Percentiles rank a stretch among this genome's conserved stretches.
Conservation (phyloP, 345 rosid species). For the Brassica nigra region DNA sequence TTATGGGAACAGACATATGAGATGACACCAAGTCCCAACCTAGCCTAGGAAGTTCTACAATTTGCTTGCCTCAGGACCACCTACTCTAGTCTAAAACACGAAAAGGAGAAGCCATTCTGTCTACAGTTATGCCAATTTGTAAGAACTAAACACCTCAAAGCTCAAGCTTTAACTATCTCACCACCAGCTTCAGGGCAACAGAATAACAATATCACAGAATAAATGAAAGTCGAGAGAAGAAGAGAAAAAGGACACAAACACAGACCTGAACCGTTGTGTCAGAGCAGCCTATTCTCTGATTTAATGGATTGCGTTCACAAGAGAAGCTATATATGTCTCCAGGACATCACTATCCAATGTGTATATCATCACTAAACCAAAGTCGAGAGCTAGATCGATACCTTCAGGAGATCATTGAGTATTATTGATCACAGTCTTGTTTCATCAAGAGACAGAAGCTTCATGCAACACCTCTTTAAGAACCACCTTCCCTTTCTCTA, state of each 20-base stretch:
- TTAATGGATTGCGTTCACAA: too few species aligned
- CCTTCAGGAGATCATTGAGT: too few species aligned
- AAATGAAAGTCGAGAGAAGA: background rate
- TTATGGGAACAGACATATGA: constrained; percentile 4
- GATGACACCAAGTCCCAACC: constrained; percentile 5
- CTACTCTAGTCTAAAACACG: background rate
- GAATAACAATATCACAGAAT: background rate
- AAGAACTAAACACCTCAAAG: constrained; percentile 11
- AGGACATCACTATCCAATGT: too few species aligned
- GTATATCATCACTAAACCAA: too few species aligned
- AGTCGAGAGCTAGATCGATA: too few species aligned
- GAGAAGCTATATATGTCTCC: too few species aligned
- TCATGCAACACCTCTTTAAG: too few species aligned
- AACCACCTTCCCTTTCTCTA: too few species aligned
- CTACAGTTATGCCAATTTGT: constrained; percentile 10
- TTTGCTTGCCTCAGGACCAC: background rate
- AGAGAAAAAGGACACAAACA: background rate
- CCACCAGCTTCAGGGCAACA: constrained; percentile 20
- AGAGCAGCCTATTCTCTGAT: constrained; percentile 59
- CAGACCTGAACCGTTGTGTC: constrained; percentile 77
- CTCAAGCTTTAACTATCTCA: background rate
- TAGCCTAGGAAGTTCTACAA: background rate
- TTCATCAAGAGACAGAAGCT: too few species aligned
- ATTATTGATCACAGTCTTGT: too few species aligned
- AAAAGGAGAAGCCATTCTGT: too few species aligned